phyloP scores from a whole-genome alignment of 2,329 filamentous ascomycete genomes.

The Plenodomus lindquistii region DNA sequence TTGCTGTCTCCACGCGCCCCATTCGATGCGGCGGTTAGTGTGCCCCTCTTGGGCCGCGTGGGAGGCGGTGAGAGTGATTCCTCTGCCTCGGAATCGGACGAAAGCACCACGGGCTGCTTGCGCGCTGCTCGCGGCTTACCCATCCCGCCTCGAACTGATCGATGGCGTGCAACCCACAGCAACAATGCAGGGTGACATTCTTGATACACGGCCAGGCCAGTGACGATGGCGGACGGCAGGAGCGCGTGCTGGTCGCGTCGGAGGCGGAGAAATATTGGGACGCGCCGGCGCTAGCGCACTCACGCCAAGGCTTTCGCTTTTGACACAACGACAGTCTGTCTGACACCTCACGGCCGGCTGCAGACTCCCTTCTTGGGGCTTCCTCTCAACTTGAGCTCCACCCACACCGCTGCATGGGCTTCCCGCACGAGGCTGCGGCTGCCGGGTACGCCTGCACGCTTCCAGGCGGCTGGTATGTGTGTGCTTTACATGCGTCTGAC shows the following conservation, averaged over 20 bases:
- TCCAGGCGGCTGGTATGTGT: slow-evolving; percentile 4
- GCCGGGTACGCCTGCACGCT: slow-evolving; percentile 6
- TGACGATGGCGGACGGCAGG: slow-evolving; percentile 13
- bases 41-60: slow-evolving; percentile 34
- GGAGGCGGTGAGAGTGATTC: slow-evolving; percentile 33
- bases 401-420: slow-evolving; percentile 8
- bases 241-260: slow-evolving; percentile 5
- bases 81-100: slow-evolving; percentile 39
- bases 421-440: not conserved
- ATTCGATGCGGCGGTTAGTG: slow-evolving; percentile 27
- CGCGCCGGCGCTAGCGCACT: not conserved
- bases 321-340: not conserved
- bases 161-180: slow-evolving; percentile 13
- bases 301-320: not conserved
- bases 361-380: not conserved
- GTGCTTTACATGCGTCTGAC: not conserved
- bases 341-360: not conserved
- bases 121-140: slow-evolving; percentile 43
- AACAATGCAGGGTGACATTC: slow-evolving; percentile 32
- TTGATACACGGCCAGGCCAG: slow-evolving; percentile 16
- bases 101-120: slow-evolving; percentile 43
- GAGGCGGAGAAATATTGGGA: slow-evolving; percentile 7
- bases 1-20: slow-evolving; percentile 20
- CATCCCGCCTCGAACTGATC: slow-evolving; percentile 41
- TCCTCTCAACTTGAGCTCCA: not conserved